These are phyloP conservation scores for Pseudopithomyces maydicus DNA, from an alignment of 2,329 filamentous ascomycete genomes.

Conservation along the genomic window DNA sequence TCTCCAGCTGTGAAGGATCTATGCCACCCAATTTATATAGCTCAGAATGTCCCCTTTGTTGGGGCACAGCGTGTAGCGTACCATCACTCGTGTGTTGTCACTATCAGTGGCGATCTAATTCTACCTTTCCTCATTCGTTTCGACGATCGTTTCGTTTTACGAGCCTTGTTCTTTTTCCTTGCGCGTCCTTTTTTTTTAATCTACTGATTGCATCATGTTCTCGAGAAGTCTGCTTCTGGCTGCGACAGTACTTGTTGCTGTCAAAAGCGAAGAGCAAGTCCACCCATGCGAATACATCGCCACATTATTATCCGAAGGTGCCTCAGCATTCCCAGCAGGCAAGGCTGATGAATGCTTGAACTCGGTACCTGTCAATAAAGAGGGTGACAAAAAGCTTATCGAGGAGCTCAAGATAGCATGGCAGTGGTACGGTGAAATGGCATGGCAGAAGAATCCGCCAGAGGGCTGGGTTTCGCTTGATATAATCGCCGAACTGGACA, in stretches of 20 bases:
- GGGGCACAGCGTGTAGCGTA: background rate
- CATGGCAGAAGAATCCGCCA: slow-evolving; percentile 42
- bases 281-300: slow-evolving; percentile 28
- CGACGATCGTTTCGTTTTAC: background rate
- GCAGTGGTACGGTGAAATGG: slow-evolving; percentile 44
- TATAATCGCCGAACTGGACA: slow-evolving; percentile 39
- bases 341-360: slow-evolving; percentile 33
- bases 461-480: slow-evolving; percentile 40
- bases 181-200: background rate
- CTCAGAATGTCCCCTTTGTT: background rate
- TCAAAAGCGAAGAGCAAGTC: slow-evolving; percentile 4
- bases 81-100: background rate
- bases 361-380: slow-evolving; percentile 37
- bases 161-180: background rate
- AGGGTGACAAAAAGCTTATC: slow-evolving; percentile 31
- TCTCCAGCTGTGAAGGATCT: background rate
- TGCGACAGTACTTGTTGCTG: slow-evolving; percentile 17
- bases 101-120: background rate
- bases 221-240: slow-evolving; percentile 14
- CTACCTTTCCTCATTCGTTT: background rate
- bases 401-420: slow-evolving; percentile 36
- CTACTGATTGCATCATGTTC: background rate
- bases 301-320: slow-evolving; percentile 2
- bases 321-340: slow-evolving; percentile 20
- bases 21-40: background rate